Percentiles rank a stretch among this genome's conserved stretches.
phyloP scores from a whole-genome alignment of 805 yeast species.

The Starmerella apis region DNA sequence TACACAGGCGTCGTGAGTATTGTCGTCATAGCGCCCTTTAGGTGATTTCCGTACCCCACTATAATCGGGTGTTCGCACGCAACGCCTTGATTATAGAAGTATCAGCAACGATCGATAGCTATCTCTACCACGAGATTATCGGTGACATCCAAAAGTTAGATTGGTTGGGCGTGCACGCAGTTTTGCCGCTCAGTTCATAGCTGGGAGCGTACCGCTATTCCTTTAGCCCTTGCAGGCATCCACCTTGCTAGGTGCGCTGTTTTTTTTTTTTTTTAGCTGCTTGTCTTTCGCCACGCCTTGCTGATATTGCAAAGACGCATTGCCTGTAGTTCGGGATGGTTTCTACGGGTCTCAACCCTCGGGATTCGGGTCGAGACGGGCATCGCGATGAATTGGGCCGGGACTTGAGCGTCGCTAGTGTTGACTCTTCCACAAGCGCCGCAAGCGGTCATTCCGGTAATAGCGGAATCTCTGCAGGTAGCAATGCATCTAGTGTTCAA shows the following conservation, averaged over 20 bases:
- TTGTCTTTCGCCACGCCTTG: not conserved
- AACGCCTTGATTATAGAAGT: not conserved
- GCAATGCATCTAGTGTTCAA: not conserved
- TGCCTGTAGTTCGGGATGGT: not conserved
- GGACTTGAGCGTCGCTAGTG: slow-evolving; percentile 10
- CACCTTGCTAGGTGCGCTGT: too few species aligned
- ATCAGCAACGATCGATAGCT: not conserved
- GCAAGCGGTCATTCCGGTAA: not conserved
- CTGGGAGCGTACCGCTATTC: too few species aligned
- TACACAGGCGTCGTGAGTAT: not conserved
- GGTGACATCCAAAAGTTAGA: not conserved
- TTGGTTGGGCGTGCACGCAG: not conserved
- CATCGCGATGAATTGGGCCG: slow-evolving; percentile 8
- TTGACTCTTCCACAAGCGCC: slow-evolving; percentile 2
- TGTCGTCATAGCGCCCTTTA: not conserved
- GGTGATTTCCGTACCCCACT: not conserved
- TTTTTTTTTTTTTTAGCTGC: too few species aligned
- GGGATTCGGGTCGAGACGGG: not conserved
- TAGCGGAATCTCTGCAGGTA: not conserved
- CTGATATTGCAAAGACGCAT: not conserved
- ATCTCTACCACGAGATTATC: not conserved
- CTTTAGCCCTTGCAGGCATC: too few species aligned
- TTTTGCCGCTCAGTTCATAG: not conserved
- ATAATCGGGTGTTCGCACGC: not conserved
- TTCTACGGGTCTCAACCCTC: not conserved